Evolutionary conservation across 2,329 filamentous ascomycete genomes (phyloP), one percentile per base, ranked within the genome.

Genomic region (Cadophora gregata): DNA sequence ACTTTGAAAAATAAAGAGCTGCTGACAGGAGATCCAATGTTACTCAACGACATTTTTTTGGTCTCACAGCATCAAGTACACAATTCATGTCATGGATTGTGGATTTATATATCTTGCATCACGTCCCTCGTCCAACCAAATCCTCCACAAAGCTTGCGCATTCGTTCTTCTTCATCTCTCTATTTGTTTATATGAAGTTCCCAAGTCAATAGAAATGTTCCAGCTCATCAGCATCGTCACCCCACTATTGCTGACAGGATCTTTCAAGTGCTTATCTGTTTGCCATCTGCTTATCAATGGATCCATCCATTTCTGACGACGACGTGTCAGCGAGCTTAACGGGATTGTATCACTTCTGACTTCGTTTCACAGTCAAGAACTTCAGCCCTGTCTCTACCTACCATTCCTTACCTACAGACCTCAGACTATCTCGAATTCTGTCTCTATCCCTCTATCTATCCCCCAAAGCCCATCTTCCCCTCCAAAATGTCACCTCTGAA

Each of bases 401-500:
- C 14, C 14, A 19, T 42, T 16, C n/a, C n/a, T n/a, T n/a, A n/a
- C n/a, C n/a, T n/a, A 16, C 38, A 42, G 14, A 42, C 38, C 38
- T 19, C 38, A 42, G 19, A 3, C 2, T 19, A 12, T 19, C 38
- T 16, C 19, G 1, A 10, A n/a, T n/a, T n/a, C n/a, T n/a, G n/a
- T n/a, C n/a, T n/a, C n/a, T n/a, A n/a, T n/a, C n/a, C n/a, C n/a
- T n/a, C n/a, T n/a, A n/a, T n/a, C n/a, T n/a, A n/a, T n/a, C n/a
- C 10, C 16, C 38, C 14, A 2, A 16, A 42, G 8, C 6, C 14
- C 14, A 42, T 19, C 38, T 3, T 19, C 31, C 31, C 5, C 31
- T 9, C 19, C 19, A 63, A 62, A 14, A 66, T 69, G 65, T 33
- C 60, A 27, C 31, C 48, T 27, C 25, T 77, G 48, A 74, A 72